A percentile compares a stretch with the other conserved stretches of the same genome.
phyloP scores from a whole-genome alignment of 2,329 filamentous ascomycete genomes.

The Fusarium sp. region DNA sequence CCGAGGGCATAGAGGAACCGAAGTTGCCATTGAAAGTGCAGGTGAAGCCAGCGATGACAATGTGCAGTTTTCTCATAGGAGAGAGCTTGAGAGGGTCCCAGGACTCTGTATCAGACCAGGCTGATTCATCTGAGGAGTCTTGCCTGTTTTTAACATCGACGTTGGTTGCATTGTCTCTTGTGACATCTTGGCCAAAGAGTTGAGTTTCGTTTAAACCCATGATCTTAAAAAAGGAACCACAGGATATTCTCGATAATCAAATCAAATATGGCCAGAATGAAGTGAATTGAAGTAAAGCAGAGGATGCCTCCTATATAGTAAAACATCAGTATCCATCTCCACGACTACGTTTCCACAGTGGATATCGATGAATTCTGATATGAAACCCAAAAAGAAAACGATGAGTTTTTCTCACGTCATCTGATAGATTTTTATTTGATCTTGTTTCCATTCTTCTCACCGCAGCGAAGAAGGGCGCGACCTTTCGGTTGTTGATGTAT shows the following conservation, averaged over 20 bases:
- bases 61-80: slow-evolving; percentile 48
- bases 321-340: slow-evolving; percentile 4
- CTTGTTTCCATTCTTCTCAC: background rate
- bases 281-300: background rate
- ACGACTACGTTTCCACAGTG: slow-evolving; percentile 24
- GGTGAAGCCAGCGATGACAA: slow-evolving; percentile 51
- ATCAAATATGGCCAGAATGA: background rate
- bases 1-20: slow-evolving; percentile 52
- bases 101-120: slow-evolving; percentile 33
- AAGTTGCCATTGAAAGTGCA: slow-evolving; percentile 53
- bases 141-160: slow-evolving; percentile 19
- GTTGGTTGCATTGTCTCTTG: background rate
- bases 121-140: slow-evolving; percentile 34
- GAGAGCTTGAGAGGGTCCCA: slow-evolving; percentile 49
- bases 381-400: background rate
- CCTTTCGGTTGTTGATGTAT: slow-evolving; percentile 16
- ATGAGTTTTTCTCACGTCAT: slow-evolving; percentile 8
- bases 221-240: background rate
- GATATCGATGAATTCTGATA: background rate
- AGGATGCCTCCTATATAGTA: slow-evolving; percentile 11
- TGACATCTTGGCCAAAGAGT: slow-evolving; percentile 12
- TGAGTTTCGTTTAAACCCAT: slow-evolving; percentile 26
- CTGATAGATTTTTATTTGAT: slow-evolving; percentile 4
- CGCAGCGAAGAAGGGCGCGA: slow-evolving; percentile 10
- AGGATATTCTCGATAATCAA: background rate